A percentile compares a stretch with the other conserved stretches of the same genome.
Evolutionary conservation across 176 grass and related monocot species (phyloP).

Genomic region (Rhipidocladum racemiflorum): DNA sequence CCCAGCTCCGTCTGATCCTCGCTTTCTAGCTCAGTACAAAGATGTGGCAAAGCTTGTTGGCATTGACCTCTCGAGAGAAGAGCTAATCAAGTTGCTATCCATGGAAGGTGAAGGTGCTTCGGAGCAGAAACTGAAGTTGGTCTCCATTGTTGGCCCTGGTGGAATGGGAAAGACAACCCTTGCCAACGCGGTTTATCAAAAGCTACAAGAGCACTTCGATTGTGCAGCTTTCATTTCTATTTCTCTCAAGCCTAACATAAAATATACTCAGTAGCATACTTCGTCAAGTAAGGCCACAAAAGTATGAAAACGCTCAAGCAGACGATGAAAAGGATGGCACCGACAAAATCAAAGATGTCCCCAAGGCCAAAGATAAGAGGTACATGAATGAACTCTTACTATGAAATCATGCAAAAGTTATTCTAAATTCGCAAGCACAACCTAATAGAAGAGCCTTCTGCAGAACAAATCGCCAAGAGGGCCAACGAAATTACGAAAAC

Average conservation of each 20-base stretch:
- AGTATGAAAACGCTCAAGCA: too few relatives aligned
- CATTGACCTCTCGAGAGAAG: background rate
- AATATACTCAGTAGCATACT: background rate
- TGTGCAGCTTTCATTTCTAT: background rate
- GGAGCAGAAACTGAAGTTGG: background rate
- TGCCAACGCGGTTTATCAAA: background rate
- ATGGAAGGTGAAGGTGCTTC: background rate
- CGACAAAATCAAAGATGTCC: too few relatives aligned
- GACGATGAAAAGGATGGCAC: too few relatives aligned
- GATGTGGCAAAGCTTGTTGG: background rate
- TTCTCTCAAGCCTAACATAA: background rate
- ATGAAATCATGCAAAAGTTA: too few relatives aligned
- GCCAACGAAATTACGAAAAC: too few relatives aligned
- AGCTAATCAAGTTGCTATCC: background rate
- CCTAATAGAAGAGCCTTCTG: too few relatives aligned
- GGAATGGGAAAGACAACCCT: slow-evolving; percentile 24
- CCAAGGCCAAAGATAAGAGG: too few relatives aligned
- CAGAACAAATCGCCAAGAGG: too few relatives aligned
- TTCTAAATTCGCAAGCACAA: too few relatives aligned
- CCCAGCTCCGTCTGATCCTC: too few relatives aligned
- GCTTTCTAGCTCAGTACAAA: background rate
- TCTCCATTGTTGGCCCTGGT: slow-evolving; percentile 6
- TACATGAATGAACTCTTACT: too few relatives aligned
- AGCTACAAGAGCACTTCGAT: background rate
- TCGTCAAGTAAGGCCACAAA: background rate